Evolutionary conservation across 2,329 filamentous ascomycete species (phyloP), one percentile per base, ranked within the genome.

Genomic region (Colletotrichum spinosum): DNA sequence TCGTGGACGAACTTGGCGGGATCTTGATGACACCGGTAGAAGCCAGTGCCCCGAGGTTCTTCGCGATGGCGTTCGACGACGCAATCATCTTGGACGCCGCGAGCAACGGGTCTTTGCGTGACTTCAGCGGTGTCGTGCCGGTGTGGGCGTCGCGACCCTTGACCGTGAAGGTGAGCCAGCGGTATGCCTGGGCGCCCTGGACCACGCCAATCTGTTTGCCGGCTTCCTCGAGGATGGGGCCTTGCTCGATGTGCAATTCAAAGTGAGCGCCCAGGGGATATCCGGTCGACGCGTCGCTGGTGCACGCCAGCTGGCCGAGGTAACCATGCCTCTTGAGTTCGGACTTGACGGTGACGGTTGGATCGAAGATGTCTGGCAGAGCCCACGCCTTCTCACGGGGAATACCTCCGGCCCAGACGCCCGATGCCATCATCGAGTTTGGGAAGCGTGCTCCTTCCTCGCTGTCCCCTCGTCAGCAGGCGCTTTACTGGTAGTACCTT

Each of bases 201-300:
- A 94, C 92, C 7, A 92, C 84, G 25, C 90, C 89, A 55, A 95
- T 84, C 58, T 88, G 88, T 69, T 88, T 84, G 34, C 83, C 78
- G 35, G 85, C 82, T 13, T 83, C 83, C 71, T 94, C 89, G 1
- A 97, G 83, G 39, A 93, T 86, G 0, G 92, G 92, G 0, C 92
- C 92, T 74, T 97, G 93, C 74, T 97, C 93, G 57, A 95, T 95
- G 73, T 96, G 92, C 9, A 96, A 83, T 75, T 95, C 92, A 71
- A 95, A 94, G 75, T 95, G 92, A 1, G 90, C 91, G 2, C 86
- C 90, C 77, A 92, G 87, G 0, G 89, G 89, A 25, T 60, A 68
- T 2, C 64, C 65, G 38, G 25, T 25, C 25, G 25, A 25, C 25
- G 25, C 25, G 25, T 50, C 39, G 49, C 45, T 54, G 4, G 64